Evolutionary conservation across 176 grass and related monocot genomes (phyloP).

Genomic region (Saccharum spontaneum): DNA sequence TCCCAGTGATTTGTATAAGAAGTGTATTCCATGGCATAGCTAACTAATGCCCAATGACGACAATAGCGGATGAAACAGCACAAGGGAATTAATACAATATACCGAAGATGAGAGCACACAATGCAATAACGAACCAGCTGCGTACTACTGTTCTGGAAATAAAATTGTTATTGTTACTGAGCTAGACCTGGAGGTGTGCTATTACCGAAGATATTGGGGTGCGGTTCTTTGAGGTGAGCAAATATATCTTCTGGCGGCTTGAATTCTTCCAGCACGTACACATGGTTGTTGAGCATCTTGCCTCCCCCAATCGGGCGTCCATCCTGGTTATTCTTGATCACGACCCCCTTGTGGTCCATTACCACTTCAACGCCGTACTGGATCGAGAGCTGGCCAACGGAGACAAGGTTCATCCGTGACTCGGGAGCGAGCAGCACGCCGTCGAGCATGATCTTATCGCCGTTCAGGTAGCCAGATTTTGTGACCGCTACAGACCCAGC

Average conservation of each 20-base stretch:
- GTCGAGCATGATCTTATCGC: background rate
- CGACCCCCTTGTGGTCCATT: background rate
- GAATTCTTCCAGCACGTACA: background rate
- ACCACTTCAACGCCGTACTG: background rate
- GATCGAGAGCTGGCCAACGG: background rate
- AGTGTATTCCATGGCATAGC: too few relatives aligned
- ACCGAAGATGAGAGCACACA: too few relatives aligned
- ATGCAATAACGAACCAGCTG: too few relatives aligned
- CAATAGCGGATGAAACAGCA: too few relatives aligned
- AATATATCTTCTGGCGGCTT: background rate
- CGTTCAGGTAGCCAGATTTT: background rate
- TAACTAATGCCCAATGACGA: too few relatives aligned
- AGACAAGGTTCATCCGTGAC: background rate
- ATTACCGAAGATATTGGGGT: too few relatives aligned
- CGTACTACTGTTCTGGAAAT: too few relatives aligned
- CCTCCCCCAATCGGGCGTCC: background rate
- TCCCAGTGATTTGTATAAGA: too few relatives aligned
- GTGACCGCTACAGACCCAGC: background rate
- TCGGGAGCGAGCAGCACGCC: background rate
- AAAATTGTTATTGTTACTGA: too few relatives aligned
- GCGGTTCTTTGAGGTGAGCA: background rate
- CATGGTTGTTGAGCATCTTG: background rate
- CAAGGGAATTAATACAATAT: too few relatives aligned
- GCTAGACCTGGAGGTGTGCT: too few relatives aligned
- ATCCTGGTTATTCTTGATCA: background rate